phyloP scores from a whole-genome alignment of 2,329 filamentous ascomycete genomes.

The Botrytis cinerea region DNA sequence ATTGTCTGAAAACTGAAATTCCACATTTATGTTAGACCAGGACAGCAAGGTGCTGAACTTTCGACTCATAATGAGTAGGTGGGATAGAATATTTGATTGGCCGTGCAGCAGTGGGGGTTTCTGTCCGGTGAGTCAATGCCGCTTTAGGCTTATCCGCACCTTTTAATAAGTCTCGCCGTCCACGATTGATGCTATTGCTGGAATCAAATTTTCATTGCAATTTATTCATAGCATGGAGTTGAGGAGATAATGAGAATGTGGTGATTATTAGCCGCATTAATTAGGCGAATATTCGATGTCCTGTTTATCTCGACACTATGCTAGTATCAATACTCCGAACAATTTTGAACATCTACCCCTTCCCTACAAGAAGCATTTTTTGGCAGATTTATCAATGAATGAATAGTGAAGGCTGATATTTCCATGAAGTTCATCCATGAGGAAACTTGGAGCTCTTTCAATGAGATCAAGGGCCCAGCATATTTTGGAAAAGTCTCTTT shows the following conservation, averaged over 20 bases:
- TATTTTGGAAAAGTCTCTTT: neutral
- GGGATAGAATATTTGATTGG: neutral
- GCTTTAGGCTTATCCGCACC: neutral
- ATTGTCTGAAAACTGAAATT: neutral
- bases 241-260: neutral
- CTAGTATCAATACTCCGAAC: neutral
- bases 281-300: neutral
- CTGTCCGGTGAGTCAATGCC: neutral
- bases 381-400: neutral
- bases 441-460: accelerated
- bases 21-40: neutral
- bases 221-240: neutral
- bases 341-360: neutral
- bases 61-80: slow-evolving; percentile 22
- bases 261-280: neutral
- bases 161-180: neutral
- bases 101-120: neutral
- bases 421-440: neutral
- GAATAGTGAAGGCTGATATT: no score
- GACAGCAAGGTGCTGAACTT: neutral
- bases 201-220: neutral
- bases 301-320: neutral
- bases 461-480: neutral
- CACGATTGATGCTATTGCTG: neutral
- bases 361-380: neutral